Percentiles rank a stretch among this genome's conserved stretches.
phyloP scores from a whole-genome alignment of 768 basidiomycete genomes.

The Lentinula guzmanii region DNA sequence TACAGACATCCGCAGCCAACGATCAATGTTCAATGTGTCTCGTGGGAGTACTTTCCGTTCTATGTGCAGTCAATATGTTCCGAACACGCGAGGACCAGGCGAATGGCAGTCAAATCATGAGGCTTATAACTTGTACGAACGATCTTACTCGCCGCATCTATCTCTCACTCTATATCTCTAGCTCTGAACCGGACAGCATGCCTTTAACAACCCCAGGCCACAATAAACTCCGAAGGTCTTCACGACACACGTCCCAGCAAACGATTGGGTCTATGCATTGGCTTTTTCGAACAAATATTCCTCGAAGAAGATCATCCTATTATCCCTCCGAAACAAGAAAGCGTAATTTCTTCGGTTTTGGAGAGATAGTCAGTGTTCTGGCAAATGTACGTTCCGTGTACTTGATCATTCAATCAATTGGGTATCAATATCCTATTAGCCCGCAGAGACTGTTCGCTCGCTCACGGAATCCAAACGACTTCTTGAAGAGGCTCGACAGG shows the following conservation, averaged over 20 bases:
- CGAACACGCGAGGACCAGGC: constrained; percentile 6
- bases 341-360: constrained; percentile 74
- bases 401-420: background rate
- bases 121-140: background rate
- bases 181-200: background rate
- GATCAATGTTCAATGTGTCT: background rate
- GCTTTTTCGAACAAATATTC: constrained; percentile 72
- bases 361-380: constrained; percentile 71
- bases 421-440: constrained; percentile 33
- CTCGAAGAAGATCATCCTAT: constrained; percentile 55
- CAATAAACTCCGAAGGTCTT: constrained; percentile 17
- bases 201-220: constrained; percentile 19
- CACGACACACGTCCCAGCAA: constrained; percentile 13
- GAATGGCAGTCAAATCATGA: background rate
- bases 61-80: background rate
- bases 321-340: constrained; percentile 57
- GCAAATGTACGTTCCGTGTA: constrained; percentile 50
- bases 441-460: constrained; percentile 72
- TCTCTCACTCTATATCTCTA: constrained; percentile 8
- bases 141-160: background rate
- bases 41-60: background rate
- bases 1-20: background rate
- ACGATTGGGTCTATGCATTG: constrained; percentile 49
- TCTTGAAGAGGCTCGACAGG: constrained; percentile 72
- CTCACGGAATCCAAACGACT: constrained; percentile 72